phyloP scores from a whole-genome alignment of 192 early-diverging fungal species.

The Backusella tarrabulga region DNA sequence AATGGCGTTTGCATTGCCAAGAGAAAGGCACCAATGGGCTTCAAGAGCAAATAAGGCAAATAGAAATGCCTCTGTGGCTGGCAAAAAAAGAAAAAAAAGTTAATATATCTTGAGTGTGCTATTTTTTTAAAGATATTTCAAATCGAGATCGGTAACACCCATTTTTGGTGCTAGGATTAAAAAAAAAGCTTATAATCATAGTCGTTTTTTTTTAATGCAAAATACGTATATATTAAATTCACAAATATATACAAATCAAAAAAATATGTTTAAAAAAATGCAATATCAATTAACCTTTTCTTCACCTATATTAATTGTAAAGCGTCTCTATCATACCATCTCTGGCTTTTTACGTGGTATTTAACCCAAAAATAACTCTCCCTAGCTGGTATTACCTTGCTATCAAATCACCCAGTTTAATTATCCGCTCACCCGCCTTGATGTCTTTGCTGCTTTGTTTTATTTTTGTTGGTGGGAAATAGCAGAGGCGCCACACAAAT shows the following conservation, averaged over 20 bases:
- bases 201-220: background rate
- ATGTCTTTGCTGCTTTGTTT: background rate
- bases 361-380: background rate
- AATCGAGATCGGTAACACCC: background rate
- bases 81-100: background rate
- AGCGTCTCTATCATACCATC: background rate
- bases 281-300: background rate
- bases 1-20: background rate
- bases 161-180: background rate
- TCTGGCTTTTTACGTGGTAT: too few species aligned
- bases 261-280: background rate
- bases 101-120: background rate
- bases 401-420: conserved; percentile 3
- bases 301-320: background rate
- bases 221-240: background rate
- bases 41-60: background rate
- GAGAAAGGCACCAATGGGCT: background rate
- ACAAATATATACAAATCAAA: background rate
- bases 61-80: background rate
- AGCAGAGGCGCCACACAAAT: background rate
- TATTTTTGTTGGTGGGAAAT: background rate
- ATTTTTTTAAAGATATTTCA: background rate
- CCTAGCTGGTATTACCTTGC: background rate
- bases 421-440: background rate
- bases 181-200: background rate